Evolutionary conservation across 768 basidiomycete genomes (phyloP).

Genomic region (Trametes gibbosa): DNA sequence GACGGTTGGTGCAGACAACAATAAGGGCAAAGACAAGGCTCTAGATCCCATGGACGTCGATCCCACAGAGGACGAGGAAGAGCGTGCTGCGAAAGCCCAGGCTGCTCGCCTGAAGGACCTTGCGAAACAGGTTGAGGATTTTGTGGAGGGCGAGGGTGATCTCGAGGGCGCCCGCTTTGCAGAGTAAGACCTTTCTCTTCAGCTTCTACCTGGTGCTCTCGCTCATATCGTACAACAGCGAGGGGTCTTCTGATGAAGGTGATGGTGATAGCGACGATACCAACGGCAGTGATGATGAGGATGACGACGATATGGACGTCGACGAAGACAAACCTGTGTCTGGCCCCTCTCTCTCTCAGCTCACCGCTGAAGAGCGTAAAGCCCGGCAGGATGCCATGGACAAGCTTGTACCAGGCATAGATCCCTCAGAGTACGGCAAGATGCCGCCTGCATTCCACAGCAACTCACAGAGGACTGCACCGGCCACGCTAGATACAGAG

Average conservation of each 20-base stretch:
- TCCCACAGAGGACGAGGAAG: slow-evolving; percentile 39
- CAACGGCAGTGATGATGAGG: slow-evolving; percentile 28
- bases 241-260: slow-evolving; percentile 64
- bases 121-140: slow-evolving; percentile 83
- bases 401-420: slow-evolving; percentile 75
- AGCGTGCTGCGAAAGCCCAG: slow-evolving; percentile 58
- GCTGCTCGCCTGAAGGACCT: slow-evolving; percentile 70
- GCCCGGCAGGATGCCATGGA: slow-evolving; percentile 69
- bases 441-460: slow-evolving; percentile 72
- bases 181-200: slow-evolving; percentile 58
- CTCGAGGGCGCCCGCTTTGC: slow-evolving; percentile 86
- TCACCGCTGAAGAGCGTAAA: slow-evolving; percentile 22
- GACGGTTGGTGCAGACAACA: slow-evolving; percentile 26
- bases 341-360: neutral
- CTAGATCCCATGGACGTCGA: slow-evolving; percentile 54
- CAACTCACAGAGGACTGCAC: slow-evolving; percentile 67
- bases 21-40: slow-evolving; percentile 14
- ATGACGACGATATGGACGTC: slow-evolving; percentile 39
- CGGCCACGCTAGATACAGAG: slow-evolving; percentile 43
- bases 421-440: slow-evolving; percentile 83
- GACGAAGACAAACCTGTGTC: slow-evolving; percentile 30
- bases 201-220: neutral
- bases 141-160: slow-evolving; percentile 88
- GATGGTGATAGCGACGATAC: slow-evolving; percentile 43
- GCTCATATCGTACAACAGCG: slow-evolving; percentile 40